phyloP scores from a whole-genome alignment of 1,284 basidiomycete genomes.

The Trichosporon inkin region DNA sequence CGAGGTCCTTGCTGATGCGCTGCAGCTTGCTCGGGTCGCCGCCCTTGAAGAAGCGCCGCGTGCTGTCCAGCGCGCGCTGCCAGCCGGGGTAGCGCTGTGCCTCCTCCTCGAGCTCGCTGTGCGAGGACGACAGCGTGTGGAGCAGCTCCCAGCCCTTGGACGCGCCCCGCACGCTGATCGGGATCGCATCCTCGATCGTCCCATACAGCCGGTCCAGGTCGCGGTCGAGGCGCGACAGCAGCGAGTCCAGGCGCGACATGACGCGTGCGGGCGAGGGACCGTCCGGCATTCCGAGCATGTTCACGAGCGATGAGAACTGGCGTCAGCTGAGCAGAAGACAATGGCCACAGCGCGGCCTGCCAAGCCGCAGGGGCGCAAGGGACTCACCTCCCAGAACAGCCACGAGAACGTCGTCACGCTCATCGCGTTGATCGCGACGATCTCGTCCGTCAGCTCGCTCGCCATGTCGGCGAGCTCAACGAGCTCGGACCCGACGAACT shows the following conservation, averaged over 20 bases:
- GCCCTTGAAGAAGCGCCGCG: slow-evolving; percentile 36
- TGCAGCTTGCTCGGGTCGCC: slow-evolving; percentile 36
- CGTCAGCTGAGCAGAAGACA: not conserved
- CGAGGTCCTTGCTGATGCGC: slow-evolving; percentile 35
- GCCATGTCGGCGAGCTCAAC: slow-evolving; percentile 43
- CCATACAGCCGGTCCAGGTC: slow-evolving; percentile 33
- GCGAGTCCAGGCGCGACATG: slow-evolving; percentile 32
- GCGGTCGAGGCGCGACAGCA: slow-evolving; percentile 31
- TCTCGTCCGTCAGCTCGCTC: slow-evolving; percentile 38
- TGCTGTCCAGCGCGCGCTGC: slow-evolving; percentile 31
- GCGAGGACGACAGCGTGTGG: not conserved
- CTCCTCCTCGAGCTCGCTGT: slow-evolving; percentile 19
- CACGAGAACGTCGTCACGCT: slow-evolving; percentile 43
- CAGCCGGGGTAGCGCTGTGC: slow-evolving; percentile 36
- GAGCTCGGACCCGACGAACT: slow-evolving; percentile 34
- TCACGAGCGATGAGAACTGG: slow-evolving; percentile 36
- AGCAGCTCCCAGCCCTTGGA: slow-evolving; percentile 14
- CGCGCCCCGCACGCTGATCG: slow-evolving; percentile 10
- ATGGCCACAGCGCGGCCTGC: too few relatives aligned
- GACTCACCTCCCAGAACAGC: slow-evolving; percentile 45
- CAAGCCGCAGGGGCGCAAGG: too few relatives aligned
- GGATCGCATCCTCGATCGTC: slow-evolving; percentile 12
- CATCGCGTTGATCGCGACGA: slow-evolving; percentile 39
- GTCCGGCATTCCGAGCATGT: slow-evolving; percentile 27
- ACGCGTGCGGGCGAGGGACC: slow-evolving; percentile 15